A percentile compares a stretch with the other conserved stretches of the same genome.
Evolutionary conservation across 768 basidiomycete species (phyloP).

Genomic region (Naganishia friedmannii): DNA sequence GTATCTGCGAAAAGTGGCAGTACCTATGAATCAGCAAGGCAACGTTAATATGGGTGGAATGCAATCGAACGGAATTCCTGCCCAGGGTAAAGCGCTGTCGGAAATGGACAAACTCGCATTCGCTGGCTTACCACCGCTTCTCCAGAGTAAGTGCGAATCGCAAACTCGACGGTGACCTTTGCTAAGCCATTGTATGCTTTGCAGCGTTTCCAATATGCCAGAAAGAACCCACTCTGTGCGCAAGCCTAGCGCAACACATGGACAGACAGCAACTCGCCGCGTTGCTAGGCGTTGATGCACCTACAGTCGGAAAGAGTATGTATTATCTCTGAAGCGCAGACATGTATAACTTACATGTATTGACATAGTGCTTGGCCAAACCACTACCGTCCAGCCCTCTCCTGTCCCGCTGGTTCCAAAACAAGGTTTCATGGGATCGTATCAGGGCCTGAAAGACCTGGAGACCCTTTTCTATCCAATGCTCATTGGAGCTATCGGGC

Average conservation of each 20-base stretch:
- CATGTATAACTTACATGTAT: not conserved
- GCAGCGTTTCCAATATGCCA: constrained; percentile 12
- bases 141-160: constrained; percentile 17
- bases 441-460: constrained; percentile 34
- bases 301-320: constrained; percentile 4
- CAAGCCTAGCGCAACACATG: constrained; percentile 6
- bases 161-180: not conserved
- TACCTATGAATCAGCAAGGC: not conserved
- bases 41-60: not conserved
- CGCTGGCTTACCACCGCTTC: constrained; percentile 13
- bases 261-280: constrained; percentile 16
- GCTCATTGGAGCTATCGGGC: constrained; percentile 47
- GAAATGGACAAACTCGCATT: constrained; percentile 26
- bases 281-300: constrained; percentile 13
- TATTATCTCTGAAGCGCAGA: not conserved
- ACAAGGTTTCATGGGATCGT: constrained; percentile 27
- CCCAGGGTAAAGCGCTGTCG: constrained; percentile 1
- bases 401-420: constrained; percentile 29
- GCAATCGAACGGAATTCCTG: not conserved
- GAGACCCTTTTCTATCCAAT: constrained; percentile 50
- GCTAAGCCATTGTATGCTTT: not conserved
- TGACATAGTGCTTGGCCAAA: constrained; percentile 8
- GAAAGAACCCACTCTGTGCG: constrained; percentile 9
- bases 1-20: not conserved
- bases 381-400: constrained; percentile 21